Conservation (phyloP, 2,329 filamentous ascomycete genomes). For the Periconia digitata region DNA sequence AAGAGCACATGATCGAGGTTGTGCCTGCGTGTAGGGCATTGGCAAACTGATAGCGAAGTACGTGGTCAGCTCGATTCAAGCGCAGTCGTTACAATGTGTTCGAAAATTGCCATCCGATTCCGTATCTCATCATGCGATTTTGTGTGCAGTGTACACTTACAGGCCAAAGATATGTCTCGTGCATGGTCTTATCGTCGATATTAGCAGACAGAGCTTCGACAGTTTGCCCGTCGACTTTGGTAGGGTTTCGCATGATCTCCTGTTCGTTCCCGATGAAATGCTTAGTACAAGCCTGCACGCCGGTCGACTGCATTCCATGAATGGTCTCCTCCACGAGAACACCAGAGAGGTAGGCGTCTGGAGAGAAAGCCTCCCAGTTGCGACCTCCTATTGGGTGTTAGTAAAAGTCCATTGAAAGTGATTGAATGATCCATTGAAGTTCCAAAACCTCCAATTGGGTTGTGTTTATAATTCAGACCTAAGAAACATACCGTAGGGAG, state of each 20-base stretch:
- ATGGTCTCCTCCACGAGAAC: conserved; percentile 42
- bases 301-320: conserved; percentile 41
- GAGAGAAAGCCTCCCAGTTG: conserved; percentile 49
- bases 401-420: no score
- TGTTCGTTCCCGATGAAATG: conserved; percentile 65
- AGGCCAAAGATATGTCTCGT: conserved; percentile 66
- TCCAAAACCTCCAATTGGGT: no score
- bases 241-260: conserved; percentile 48
- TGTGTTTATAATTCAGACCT: no score
- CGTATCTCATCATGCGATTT: background rate
- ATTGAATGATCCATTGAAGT: no score
- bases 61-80: no score
- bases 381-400: no score
- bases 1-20: conserved; percentile 62
- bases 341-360: conserved; percentile 48
- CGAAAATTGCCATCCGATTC: no score
- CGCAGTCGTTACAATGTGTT: no score
- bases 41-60: no score
- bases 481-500: conserved; percentile 36
- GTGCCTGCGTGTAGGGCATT: conserved; percentile 61
- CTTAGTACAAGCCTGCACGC: conserved; percentile 49
- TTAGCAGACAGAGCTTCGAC: conserved; percentile 63
- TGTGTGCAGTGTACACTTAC: no score
- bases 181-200: conserved; percentile 62
- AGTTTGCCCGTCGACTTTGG: conserved; percentile 39